Conservation (phyloP, 2,329 filamentous ascomycete species). For the Penicillium brasilianum region DNA sequence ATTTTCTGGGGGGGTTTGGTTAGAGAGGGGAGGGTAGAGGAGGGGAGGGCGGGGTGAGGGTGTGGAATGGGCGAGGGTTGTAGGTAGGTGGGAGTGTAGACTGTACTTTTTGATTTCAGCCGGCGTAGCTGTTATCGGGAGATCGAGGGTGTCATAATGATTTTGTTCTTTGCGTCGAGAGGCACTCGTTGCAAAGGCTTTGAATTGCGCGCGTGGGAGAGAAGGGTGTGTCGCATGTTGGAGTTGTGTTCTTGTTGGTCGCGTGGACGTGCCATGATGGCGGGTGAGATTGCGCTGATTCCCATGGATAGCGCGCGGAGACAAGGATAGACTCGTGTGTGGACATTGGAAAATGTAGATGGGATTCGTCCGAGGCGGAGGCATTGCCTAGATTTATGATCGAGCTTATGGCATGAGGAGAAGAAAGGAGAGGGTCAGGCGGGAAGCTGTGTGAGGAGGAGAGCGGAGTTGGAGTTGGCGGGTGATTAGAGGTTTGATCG, state of each 20-base stretch:
- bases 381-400: slow-evolving; percentile 28
- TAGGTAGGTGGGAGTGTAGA: not conserved
- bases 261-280: slow-evolving; percentile 14
- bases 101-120: slow-evolving; percentile 84
- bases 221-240: not conserved
- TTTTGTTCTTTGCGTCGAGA: slow-evolving; percentile 52
- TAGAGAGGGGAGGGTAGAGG: not conserved
- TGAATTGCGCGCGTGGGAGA: not conserved
- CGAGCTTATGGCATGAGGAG: not conserved
- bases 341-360: slow-evolving; percentile 13
- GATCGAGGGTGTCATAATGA: slow-evolving; percentile 81
- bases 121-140: slow-evolving; percentile 71
- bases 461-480: not conserved
- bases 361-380: slow-evolving; percentile 25
- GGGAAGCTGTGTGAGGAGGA: slow-evolving; percentile 1
- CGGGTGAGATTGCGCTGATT: slow-evolving; percentile 2
- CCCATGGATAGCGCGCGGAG: slow-evolving; percentile 3
- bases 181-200: slow-evolving; percentile 51
- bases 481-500: slow-evolving; percentile 3
- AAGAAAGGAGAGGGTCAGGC: not conserved
- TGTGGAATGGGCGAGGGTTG: not conserved
- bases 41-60: slow-evolving; percentile 5
- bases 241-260: slow-evolving; percentile 16
- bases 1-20: slow-evolving; percentile 55
- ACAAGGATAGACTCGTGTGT: slow-evolving; percentile 4